These are phyloP conservation scores for Scheffersomyces lignosus DNA, from an alignment of 805 yeast species.

Conservation along the genomic window DNA sequence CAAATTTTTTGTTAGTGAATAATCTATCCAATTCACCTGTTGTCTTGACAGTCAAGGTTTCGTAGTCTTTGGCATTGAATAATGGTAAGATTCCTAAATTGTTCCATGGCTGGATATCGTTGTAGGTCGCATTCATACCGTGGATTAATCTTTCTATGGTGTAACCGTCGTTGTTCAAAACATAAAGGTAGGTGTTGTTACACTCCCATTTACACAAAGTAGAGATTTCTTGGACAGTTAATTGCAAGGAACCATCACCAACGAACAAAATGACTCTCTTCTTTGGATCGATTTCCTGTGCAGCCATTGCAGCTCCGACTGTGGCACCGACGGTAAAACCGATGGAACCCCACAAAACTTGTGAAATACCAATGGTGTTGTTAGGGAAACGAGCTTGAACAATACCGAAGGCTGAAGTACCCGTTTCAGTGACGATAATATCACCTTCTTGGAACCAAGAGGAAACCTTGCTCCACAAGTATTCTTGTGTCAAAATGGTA, in stretches of 20 bases:
- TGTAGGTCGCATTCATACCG: conserved; percentile 17
- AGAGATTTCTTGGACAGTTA: conserved; percentile 24
- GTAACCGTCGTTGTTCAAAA: conserved; percentile 23
- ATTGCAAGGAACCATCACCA: conserved; percentile 23
- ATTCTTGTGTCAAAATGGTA: conserved; percentile 23
- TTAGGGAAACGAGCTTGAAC: conserved; percentile 31
- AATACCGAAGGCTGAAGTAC: conserved; percentile 38
- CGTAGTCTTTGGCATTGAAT: conserved; percentile 18
- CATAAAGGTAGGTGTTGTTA: conserved; percentile 16
- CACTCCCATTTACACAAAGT: conserved; percentile 15
- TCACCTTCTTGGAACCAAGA: conserved; percentile 32
- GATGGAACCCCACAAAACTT: conserved; percentile 37
- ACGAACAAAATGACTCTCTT: conserved; percentile 20
- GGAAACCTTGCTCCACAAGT: conserved; percentile 30
- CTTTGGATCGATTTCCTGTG: conserved; percentile 29
- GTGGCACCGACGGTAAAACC: conserved; percentile 37
- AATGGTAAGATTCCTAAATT: conserved; percentile 13
- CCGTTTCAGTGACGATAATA: conserved; percentile 34
- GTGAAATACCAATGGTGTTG: conserved; percentile 31
- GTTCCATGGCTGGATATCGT: conserved; percentile 22
- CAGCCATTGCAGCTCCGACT: conserved; percentile 35
- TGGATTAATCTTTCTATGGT: conserved; percentile 22
- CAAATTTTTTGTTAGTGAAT: conserved; percentile 14
- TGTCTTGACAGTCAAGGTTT: conserved; percentile 11
- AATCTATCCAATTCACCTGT: conserved; percentile 16